A percentile compares a stretch with the other conserved stretches of the same genome.
Evolutionary conservation across 768 basidiomycete genomes (phyloP).

Genomic region (Lactifluus rugatus): DNA sequence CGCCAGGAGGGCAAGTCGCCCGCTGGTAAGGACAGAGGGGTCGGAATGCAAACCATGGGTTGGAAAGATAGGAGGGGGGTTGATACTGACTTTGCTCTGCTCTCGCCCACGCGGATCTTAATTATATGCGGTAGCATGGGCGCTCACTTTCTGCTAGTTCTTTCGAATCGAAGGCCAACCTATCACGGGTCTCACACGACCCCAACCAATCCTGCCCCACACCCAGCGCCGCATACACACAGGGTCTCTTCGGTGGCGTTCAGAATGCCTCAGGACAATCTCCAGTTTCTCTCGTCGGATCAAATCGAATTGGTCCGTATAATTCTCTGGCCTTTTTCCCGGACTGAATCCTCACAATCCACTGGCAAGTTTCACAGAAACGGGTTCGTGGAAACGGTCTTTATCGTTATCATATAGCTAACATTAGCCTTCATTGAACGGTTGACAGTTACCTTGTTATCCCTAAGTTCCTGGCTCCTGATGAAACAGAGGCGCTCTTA

Average conservation of each 20-base stretch:
- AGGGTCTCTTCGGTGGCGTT: not conserved
- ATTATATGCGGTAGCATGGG: not conserved
- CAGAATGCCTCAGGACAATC: not conserved
- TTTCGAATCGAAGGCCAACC: too few species aligned
- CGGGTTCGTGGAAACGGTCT: conserved; percentile 35
- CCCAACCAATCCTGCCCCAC: too few species aligned
- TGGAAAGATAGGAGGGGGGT: too few species aligned
- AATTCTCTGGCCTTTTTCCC: not conserved
- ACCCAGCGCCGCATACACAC: not conserved
- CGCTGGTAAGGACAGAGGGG: not conserved
- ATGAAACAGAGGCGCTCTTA: conserved; percentile 53
- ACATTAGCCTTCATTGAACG: not conserved
- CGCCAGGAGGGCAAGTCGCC: not conserved
- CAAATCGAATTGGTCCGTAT: conserved; percentile 9
- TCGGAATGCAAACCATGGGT: not conserved
- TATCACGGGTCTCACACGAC: too few species aligned
- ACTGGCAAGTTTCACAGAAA: conserved; percentile 45
- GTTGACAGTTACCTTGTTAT: conserved; percentile 64
- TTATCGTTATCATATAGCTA: not conserved
- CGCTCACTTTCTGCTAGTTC: not conserved
- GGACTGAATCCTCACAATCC: not conserved
- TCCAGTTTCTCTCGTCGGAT: not conserved
- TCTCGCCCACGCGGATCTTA: too few species aligned
- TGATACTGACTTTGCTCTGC: too few species aligned
- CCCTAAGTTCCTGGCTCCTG: conserved; percentile 55